A percentile compares a stretch with the other conserved stretches of the same genome.
phyloP scores from a whole-genome alignment of 176 grass and related monocot genomes.

The Coix lacrymajobi region DNA sequence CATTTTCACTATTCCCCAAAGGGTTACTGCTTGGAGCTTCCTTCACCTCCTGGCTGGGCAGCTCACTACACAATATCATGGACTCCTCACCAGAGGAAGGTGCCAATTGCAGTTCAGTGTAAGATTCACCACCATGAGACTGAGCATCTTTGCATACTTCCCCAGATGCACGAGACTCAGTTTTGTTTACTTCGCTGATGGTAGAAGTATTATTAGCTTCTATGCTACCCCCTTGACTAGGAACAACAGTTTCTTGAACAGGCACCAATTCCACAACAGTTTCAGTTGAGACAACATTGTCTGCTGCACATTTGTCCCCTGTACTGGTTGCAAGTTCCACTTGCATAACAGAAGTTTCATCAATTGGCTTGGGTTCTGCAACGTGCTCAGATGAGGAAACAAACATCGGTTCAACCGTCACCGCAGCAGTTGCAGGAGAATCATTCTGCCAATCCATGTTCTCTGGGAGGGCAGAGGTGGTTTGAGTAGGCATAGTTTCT shows the following conservation, averaged over 20 bases:
- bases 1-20: neutral
- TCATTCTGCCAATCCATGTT: slow-evolving; percentile 4
- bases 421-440: neutral
- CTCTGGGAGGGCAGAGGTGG: neutral
- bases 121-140: slow-evolving; percentile 1
- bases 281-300: neutral
- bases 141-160: neutral
- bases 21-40: neutral
- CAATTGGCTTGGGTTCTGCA: neutral
- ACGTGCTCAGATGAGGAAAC: neutral
- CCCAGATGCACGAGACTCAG: neutral
- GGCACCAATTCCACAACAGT: neutral
- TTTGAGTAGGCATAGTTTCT: slow-evolving; percentile 14
- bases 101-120: neutral
- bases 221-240: neutral
- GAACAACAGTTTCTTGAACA: neutral
- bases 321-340: neutral
- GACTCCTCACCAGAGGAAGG: neutral
- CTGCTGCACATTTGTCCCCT: neutral
- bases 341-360: slow-evolving; percentile 20
- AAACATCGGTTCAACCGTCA: neutral
- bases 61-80: neutral
- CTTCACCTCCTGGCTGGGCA: neutral
- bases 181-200: neutral
- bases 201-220: neutral